These are phyloP conservation scores for Kodamaea fukazawae DNA, from an alignment of 805 yeast genomes.

Conservation along the genomic window DNA sequence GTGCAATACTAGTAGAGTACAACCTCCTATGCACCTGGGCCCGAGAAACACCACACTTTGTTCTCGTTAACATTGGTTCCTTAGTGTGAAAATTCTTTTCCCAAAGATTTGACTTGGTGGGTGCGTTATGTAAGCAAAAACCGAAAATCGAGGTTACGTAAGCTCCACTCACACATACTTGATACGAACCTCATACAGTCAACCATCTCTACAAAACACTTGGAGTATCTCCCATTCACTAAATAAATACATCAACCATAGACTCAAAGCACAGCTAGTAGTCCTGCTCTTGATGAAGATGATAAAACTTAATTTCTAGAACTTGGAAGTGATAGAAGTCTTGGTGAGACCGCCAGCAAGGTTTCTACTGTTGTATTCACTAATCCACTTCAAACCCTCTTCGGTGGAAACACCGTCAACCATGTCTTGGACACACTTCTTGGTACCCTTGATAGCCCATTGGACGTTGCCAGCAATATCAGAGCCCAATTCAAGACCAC, in stretches of 20 bases:
- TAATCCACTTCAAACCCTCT: slow-evolving; percentile 52
- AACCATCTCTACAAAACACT: too few relatives aligned
- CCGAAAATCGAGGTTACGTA: too few relatives aligned
- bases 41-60: slow-evolving; percentile 4
- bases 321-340: not conserved
- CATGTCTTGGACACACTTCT: slow-evolving; percentile 47
- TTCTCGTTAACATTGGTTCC: slow-evolving; percentile 4
- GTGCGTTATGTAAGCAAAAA: too few relatives aligned
- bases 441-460: slow-evolving; percentile 67
- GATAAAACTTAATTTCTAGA: too few relatives aligned
- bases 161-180: too few relatives aligned
- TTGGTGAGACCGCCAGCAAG: slow-evolving; percentile 17
- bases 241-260: too few relatives aligned
- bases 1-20: slow-evolving; percentile 1
- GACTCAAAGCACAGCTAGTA: too few relatives aligned
- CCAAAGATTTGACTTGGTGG: too few relatives aligned
- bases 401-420: slow-evolving; percentile 34
- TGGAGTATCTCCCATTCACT: too few relatives aligned
- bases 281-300: too few relatives aligned
- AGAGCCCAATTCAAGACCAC: slow-evolving; percentile 50
- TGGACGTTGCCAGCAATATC: slow-evolving; percentile 45
- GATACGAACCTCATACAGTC: too few relatives aligned
- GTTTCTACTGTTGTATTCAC: slow-evolving; percentile 47
- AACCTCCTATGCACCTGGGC: slow-evolving; percentile 4
- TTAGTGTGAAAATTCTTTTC: slow-evolving; percentile 2